Base-by-base conservation (phyloP, 768 basidiomycete species). In the Chalciporus piperatus region DNA sequence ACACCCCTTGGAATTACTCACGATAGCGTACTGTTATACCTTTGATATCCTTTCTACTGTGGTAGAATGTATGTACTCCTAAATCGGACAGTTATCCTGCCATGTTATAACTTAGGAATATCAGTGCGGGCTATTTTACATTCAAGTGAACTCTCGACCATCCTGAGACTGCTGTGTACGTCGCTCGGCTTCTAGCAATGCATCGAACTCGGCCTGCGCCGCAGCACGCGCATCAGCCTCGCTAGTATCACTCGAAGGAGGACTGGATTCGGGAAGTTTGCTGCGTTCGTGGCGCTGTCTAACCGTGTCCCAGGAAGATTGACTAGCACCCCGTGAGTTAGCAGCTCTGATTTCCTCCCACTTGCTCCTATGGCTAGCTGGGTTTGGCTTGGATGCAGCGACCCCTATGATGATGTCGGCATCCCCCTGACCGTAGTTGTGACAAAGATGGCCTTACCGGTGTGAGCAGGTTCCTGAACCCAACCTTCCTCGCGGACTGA, bases 321-420 rank as follows among this genome's bases (percentile, higher is more conserved):
- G 65, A 37, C 65, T 73, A 14, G 68, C 51, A 27, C 66, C 70
- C 17, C 71, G 66, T 14, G 70, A 71, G 52, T 84, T 84, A 28
- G 71, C 77, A 40, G 72, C 70, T 48, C 86, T 81, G 42, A 89
- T 83, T 54, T 83, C 77, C 30, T 86, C 84, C 87, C 87, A 89
- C 53, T 73, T 79, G 46, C 68, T 78, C 33, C 51, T 52, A 45
- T 63, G 50, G 50, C 27, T 48, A 20, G 41, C 30, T n/a, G 49
- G 51, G 19, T 48, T 50, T 23, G 57, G 41, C 16, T 30, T 51
- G n/a, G 56, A 46, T 19, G 35, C 11, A 17, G 44, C 43, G 38
- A 22, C 52, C 46, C 41, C 55, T 57, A 46, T 23, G 8, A 45
- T 16, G 22, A 41, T 4, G n/a, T 59, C 11, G 52, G 25, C 28